These are phyloP conservation scores for Cucurbita argyrosperma DNA, from an alignment of 306 rosid genomes.

Conservation along the genomic window DNA sequence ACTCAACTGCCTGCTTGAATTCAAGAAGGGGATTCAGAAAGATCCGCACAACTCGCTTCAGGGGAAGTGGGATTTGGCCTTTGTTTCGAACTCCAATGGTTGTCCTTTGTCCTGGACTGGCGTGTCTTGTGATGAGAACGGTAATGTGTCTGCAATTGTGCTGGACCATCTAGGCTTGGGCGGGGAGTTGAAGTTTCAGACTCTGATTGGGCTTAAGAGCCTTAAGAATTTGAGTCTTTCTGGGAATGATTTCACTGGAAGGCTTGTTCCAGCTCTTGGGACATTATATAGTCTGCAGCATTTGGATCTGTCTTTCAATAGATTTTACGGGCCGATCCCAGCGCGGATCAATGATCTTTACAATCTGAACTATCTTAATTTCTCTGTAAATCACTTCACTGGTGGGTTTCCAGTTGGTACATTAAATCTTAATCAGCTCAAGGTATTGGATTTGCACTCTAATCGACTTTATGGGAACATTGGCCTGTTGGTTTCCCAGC, in stretches of 20 bases:
- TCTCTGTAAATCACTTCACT: constrained; percentile 40
- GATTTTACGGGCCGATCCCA: constrained; percentile 83
- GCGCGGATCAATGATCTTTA: constrained; percentile 66
- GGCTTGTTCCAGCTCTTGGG: constrained; percentile 64
- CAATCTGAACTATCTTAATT: constrained; percentile 56
- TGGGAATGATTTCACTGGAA: constrained; percentile 60
- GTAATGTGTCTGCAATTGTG: constrained; percentile 46
- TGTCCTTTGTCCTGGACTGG: constrained; percentile 65
- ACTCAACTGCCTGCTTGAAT: constrained; percentile 74
- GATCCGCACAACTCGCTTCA: constrained; percentile 37
- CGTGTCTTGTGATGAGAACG: constrained; percentile 39
- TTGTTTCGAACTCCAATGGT: neutral
- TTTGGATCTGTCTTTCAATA: constrained; percentile 73
- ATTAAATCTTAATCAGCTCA: constrained; percentile 70
- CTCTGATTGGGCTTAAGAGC: constrained; percentile 49
- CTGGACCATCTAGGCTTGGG: constrained; percentile 40
- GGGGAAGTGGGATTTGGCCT: constrained; percentile 32
- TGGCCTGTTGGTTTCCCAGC: constrained; percentile 26
- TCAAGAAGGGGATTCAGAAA: constrained; percentile 58
- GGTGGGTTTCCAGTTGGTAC: constrained; percentile 55
- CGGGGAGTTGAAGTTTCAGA: constrained; percentile 67
- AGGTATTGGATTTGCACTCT: constrained; percentile 61
- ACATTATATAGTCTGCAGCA: constrained; percentile 44
- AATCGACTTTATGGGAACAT: constrained; percentile 54
- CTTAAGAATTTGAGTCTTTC: constrained; percentile 49